phyloP scores from a whole-genome alignment of 176 grass and related monocot species.

The Triticum urartu region DNA sequence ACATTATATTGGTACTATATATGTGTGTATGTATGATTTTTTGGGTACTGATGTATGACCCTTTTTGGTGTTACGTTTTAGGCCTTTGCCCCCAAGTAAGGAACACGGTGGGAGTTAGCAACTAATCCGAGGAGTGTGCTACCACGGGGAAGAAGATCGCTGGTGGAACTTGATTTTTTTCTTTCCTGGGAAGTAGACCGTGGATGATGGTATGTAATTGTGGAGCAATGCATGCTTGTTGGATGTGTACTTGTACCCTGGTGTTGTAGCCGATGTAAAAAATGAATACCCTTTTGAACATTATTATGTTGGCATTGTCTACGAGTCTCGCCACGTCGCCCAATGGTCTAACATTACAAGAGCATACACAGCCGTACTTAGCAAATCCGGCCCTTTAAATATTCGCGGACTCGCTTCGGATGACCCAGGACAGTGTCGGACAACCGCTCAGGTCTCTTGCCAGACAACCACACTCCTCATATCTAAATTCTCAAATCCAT shows the following conservation, averaged over 20 bases:
- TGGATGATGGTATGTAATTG: slow-evolving; percentile 28
- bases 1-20: background rate
- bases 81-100: slow-evolving; percentile 89
- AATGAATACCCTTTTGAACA: slow-evolving; percentile 33
- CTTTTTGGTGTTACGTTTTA: slow-evolving; percentile 10
- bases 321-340: background rate
- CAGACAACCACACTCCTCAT: too few relatives aligned
- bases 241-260: slow-evolving; percentile 41
- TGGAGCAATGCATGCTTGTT: slow-evolving; percentile 37
- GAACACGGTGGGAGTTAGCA: background rate
- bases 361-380: too few relatives aligned
- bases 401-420: too few relatives aligned
- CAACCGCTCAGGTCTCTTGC: too few relatives aligned
- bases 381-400: too few relatives aligned
- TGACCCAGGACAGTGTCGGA: too few relatives aligned
- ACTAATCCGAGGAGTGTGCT: slow-evolving; percentile 7
- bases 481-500: too few relatives aligned
- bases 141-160: slow-evolving; percentile 27
- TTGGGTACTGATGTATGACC: slow-evolving; percentile 8
- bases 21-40: too few relatives aligned
- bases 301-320: background rate
- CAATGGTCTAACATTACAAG: background rate
- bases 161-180: slow-evolving; percentile 10
- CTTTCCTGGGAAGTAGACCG: background rate
- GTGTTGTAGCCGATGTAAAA: slow-evolving; percentile 47